Evolutionary conservation across 352 stramenopile genomes (phyloP), one percentile per base, ranked within the genome.

Genomic region (Pythium sp.): DNA sequence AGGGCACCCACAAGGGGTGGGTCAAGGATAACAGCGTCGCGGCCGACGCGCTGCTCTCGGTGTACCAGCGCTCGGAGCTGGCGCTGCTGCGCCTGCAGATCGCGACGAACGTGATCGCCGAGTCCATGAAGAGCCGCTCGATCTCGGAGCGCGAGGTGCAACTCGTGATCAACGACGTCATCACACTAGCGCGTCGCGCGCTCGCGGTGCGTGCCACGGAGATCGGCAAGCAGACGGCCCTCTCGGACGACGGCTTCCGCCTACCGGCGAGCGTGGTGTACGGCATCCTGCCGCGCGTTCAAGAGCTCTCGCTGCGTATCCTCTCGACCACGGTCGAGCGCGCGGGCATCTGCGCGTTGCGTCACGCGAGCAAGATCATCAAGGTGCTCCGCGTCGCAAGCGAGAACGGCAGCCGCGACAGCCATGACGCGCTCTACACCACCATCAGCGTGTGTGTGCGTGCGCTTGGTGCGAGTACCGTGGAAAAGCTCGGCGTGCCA

Each of bases 101-200:
- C 12, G 72, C 86, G 1, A 55, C 81, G 28, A 64, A 63, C 11
- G 75, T 82, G 28, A 61, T 95, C 43, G 58, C 74, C 4, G 79
- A 77, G 43, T 67, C 81, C 61, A 41, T 93, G 54, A 73, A 69
- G 68, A 89, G 69, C 71, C 73, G 74, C 18, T 71, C 71, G 43
- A 79, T 94, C 61, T 89, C 78, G n/a, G 87, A 95, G 65, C 84
- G 84, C 57, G 87, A 95, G 47, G 82, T 88, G 61, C 82, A 92
- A 69, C 72, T 88, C 41, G 72, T 95, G 30, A 41, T 92, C 2
- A 62, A 59, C 12, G 81, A 92, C 9, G 54, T 92, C 24, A 58
- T 94, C 46, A 59, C 72, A 20, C 76, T 93, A 26, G 72, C 78
- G 56, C 84, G 84, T 7, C 84, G 87, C 20, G 78, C 87, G 5